These are phyloP conservation scores for Chaetomiaceae sp. DNA, from an alignment of 2,329 filamentous ascomycete genomes.

Conservation along the genomic window DNA sequence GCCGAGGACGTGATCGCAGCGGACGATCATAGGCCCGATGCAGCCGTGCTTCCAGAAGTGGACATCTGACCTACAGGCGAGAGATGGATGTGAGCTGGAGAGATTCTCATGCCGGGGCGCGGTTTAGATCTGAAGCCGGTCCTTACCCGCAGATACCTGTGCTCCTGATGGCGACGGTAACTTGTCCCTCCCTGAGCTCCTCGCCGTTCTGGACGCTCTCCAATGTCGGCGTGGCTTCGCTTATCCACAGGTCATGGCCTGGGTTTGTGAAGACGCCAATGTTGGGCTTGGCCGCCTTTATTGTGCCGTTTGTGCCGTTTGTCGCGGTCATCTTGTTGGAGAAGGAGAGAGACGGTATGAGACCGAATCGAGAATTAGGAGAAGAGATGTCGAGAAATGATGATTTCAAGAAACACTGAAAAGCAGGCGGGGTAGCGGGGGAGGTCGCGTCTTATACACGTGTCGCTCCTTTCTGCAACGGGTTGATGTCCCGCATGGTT, in stretches of 20 bases:
- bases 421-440: constrained; percentile 14
- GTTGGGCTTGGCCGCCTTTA: constrained; percentile 62
- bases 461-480: neutral
- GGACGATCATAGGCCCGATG: constrained; percentile 94
- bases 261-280: constrained; percentile 97
- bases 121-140: neutral
- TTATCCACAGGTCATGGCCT: constrained; percentile 85
- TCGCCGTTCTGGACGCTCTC: constrained; percentile 66
- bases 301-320: constrained; percentile 11
- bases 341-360: neutral
- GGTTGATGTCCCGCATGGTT: constrained; percentile 2
- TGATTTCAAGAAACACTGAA: neutral
- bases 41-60: constrained; percentile 96
- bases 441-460: constrained; percentile 14
- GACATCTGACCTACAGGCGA: constrained; percentile 67
- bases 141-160: constrained; percentile 89
- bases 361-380: neutral
- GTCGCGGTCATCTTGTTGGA: constrained; percentile 12
- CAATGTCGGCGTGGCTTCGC: constrained; percentile 67
- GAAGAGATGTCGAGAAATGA: neutral
- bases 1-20: constrained; percentile 82
- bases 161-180: constrained; percentile 83
- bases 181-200: constrained; percentile 72
- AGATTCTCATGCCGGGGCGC: neutral
- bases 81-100: constrained; percentile 17